Conservation (phyloP, 306 rosid genomes). For the Fragaria ananassa region DNA sequence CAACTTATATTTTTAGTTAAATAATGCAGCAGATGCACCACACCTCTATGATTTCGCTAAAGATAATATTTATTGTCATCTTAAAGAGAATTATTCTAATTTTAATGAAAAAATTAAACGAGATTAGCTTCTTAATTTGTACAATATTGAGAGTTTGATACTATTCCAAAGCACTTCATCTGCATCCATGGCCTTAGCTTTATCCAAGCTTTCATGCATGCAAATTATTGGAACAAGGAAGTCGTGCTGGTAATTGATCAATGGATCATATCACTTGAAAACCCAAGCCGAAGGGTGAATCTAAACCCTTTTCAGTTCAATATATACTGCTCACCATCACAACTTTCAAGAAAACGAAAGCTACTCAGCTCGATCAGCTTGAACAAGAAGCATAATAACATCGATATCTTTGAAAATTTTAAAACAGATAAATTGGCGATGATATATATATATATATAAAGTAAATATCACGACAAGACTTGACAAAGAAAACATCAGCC, state of each 20-base stretch:
- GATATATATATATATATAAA: neutral
- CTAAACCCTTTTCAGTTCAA: neutral
- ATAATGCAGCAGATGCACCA: neutral
- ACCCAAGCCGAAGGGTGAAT: neutral
- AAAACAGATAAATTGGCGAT: neutral
- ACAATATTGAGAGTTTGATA: neutral
- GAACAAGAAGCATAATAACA: neutral
- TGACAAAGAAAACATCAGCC: neutral
- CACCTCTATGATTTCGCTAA: neutral
- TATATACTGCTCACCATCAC: neutral
- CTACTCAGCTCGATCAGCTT: conserved; percentile 6
- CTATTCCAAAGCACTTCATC: too few species aligned
- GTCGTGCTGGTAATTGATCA: neutral
- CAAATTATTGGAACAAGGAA: neutral
- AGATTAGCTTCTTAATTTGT: neutral
- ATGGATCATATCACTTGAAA: neutral
- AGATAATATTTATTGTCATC: too few species aligned
- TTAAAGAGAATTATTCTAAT: neutral
- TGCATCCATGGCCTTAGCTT: too few species aligned
- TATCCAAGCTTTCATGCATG: too few species aligned
- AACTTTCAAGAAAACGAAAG: conserved; percentile 4
- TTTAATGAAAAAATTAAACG: too few species aligned
- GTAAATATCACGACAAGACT: conserved; percentile 12
- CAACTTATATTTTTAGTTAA: neutral
- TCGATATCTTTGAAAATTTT: neutral